Percentiles rank a stretch among this genome's conserved stretches.
These are phyloP conservation scores for Paratinospora sagittata DNA, from an alignment of 164 flowering plant genomes.

Conservation along the genomic window DNA sequence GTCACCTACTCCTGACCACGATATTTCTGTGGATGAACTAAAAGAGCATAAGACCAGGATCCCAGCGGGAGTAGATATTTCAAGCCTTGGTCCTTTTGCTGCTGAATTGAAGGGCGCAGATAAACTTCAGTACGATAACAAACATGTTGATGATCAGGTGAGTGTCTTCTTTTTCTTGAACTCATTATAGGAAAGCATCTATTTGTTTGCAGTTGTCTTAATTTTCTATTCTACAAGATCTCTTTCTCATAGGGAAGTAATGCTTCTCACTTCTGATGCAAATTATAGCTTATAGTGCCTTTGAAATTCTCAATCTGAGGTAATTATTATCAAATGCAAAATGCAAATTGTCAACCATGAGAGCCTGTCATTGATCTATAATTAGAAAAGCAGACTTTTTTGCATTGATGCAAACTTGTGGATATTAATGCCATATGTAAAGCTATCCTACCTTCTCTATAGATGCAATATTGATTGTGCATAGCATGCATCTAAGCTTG, in stretches of 20 bases:
- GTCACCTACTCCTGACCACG: slow-evolving; percentile 31
- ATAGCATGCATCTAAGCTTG: no score
- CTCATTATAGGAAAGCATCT: neutral
- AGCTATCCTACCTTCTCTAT: no score
- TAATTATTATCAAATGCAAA: no score
- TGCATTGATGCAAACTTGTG: no score
- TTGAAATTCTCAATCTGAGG: no score
- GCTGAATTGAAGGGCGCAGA: slow-evolving; percentile 80
- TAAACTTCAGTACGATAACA: slow-evolving; percentile 50
- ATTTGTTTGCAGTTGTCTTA: neutral
- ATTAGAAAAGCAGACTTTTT: no score
- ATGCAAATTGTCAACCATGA: no score
- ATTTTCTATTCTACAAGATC: neutral
- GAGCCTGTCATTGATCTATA: no score
- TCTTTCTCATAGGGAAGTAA: neutral
- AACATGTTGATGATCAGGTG: slow-evolving; percentile 55
- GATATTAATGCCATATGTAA: no score
- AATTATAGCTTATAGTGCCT: neutral
- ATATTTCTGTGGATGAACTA: slow-evolving; percentile 16
- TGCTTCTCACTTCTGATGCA: neutral
- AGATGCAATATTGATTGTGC: no score
- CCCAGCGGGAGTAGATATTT: slow-evolving; percentile 56
- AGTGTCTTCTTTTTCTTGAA: slow-evolving; percentile 2
- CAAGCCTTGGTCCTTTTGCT: slow-evolving; percentile 71
- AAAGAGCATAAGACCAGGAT: slow-evolving; percentile 17